A percentile compares a stretch with the other conserved stretches of the same genome.
phyloP scores from a whole-genome alignment of 257 asterid genomes.

The Capsicum chinense region DNA sequence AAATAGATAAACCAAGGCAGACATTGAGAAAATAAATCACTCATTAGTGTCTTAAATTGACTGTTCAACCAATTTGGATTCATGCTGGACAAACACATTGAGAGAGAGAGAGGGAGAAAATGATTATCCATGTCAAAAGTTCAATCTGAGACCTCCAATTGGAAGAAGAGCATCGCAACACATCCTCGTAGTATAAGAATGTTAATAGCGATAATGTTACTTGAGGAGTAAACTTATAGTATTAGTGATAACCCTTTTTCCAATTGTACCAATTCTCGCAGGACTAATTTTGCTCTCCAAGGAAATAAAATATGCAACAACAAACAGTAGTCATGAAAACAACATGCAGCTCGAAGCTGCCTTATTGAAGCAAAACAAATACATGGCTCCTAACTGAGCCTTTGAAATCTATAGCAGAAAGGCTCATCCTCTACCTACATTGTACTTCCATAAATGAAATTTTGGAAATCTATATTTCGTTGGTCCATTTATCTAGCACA shows the following conservation, averaged over 20 bases:
- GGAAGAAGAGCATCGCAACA: neutral
- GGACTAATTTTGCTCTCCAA: neutral
- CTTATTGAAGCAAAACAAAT: conserved; percentile 12
- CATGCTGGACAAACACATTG: neutral
- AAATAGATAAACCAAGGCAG: neutral
- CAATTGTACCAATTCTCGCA: neutral
- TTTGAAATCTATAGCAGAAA: too few relatives aligned
- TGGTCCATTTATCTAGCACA: neutral
- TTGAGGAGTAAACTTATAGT: too few relatives aligned
- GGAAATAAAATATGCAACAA: neutral
- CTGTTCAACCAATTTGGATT: neutral
- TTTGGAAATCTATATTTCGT: neutral
- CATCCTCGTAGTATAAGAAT: neutral
- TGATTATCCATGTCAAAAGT: neutral
- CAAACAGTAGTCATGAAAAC: neutral
- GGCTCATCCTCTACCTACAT: neutral
- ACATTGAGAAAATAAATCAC: neutral
- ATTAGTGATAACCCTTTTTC: neutral
- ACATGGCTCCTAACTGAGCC: neutral
- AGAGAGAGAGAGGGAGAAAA: neutral
- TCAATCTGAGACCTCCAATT: neutral
- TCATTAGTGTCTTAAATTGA: neutral
- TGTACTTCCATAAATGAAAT: neutral
- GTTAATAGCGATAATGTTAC: neutral
- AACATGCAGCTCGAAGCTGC: neutral